Conservation (phyloP, 2,329 filamentous ascomycete genomes). For the Fusarium sp. region DNA sequence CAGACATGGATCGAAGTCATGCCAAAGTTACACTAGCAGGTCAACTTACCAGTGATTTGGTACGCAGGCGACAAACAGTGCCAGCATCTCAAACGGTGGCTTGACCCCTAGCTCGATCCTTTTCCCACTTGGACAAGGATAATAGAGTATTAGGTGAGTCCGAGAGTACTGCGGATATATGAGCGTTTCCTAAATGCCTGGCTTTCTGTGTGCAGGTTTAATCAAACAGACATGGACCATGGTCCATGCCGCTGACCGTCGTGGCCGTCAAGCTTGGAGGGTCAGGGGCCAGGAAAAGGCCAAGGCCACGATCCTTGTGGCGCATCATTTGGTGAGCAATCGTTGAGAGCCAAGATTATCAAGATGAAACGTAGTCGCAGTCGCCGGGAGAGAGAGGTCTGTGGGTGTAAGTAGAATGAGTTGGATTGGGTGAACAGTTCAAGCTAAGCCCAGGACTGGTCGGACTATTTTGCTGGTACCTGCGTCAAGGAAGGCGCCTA, state of each 20-base stretch:
- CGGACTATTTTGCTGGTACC: conserved; percentile 24
- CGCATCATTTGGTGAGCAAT: conserved; percentile 23
- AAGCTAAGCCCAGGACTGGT: not conserved
- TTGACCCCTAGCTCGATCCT: conserved; percentile 28
- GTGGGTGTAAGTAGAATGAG: conserved; percentile 7
- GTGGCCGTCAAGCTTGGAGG: conserved; percentile 13
- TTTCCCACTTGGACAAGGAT: conserved; percentile 13
- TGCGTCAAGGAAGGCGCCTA: conserved; percentile 28
- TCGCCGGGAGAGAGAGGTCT: not conserved
- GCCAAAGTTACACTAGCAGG: conserved; percentile 32
- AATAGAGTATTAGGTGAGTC: not conserved
- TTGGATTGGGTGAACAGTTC: conserved; percentile 8
- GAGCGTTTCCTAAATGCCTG: not conserved
- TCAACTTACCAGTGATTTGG: conserved; percentile 6
- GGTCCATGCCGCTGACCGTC: conserved; percentile 7
- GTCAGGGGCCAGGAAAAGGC: conserved; percentile 5
- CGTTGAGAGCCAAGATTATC: conserved; percentile 30
- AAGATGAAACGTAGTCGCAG: conserved; percentile 33
- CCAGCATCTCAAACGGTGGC: conserved; percentile 40
- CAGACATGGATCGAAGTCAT: conserved; percentile 9
- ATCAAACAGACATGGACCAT: conserved; percentile 19
- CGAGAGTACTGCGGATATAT: not conserved
- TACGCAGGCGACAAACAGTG: conserved; percentile 21
- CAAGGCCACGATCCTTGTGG: conserved; percentile 24
- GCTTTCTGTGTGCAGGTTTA: conserved; percentile 4